Evolutionary conservation across 371 early-diverging fungal species (phyloP), one percentile per base, ranked within the genome.

Genomic region (Massospora cicadina): DNA sequence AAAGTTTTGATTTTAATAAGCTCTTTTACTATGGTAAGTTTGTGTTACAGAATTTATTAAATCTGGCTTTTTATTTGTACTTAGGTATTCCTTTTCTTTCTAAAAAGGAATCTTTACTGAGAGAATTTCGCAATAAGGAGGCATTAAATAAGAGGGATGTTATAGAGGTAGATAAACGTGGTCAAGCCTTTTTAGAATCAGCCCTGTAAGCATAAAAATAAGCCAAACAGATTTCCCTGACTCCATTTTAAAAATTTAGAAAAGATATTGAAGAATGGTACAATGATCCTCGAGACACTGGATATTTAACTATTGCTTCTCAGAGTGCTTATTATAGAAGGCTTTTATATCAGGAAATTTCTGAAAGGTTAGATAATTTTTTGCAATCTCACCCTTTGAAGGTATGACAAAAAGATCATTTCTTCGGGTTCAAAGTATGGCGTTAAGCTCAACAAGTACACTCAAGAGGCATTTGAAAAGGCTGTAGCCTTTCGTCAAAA

Each of bases 381-480:
- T 75, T 82, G 30, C 71, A 74, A 81, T 27, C 13, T 53, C 5
- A 54, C 21, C 31, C 3, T 2, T 30, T 2, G n/a, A 21, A 60
- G 60, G 17, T 60, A 60, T 60, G 21, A 21, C 32, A 60, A 24
- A 60, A 60, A 30, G 21, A 21, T 60, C 17, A 60, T 31, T 5
- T 27, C 60, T 5, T 28, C 21, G 2, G 60, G 60, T 17, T 27
- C 60, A 7, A 30, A 60, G 24, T 24, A 24, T 60, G 60, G 60
- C 7, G 30, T 60, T 28, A 25, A 28, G 17, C 2, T 60, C 21
- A 21, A 21, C 21, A 24, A 30, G 30, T 60, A 28, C 31, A 7
- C 25, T 26, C n/a, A 60, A 31, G 30, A 23, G 30, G 30, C 21
- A 7, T 23, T 30, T 32, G 60, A 12, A 2, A 60, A 30, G 31